phyloP scores from a whole-genome alignment of 1,284 basidiomycete genomes.

The Papiliotrema flavescens region DNA sequence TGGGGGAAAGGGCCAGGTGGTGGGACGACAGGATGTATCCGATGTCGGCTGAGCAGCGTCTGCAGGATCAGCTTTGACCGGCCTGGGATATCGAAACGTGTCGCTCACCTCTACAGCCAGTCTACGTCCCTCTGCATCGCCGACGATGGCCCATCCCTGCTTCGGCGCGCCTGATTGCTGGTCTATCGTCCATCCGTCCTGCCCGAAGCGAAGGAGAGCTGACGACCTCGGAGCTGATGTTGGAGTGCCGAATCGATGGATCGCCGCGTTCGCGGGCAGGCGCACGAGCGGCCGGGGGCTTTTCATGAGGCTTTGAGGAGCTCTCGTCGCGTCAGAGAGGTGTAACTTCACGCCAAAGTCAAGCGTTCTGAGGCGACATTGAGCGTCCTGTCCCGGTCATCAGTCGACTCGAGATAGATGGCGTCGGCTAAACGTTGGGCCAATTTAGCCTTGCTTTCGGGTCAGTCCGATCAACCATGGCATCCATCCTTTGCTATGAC shows the following conservation, averaged over 20 bases:
- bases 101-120: slow-evolving; percentile 59
- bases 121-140: slow-evolving; percentile 55
- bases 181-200: slow-evolving; percentile 59
- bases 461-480: background rate
- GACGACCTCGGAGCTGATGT: slow-evolving; percentile 14
- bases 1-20: slow-evolving; percentile 70
- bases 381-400: no score
- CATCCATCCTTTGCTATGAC: no score
- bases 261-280: slow-evolving; percentile 28
- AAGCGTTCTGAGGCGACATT: no score
- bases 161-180: background rate
- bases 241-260: slow-evolving; percentile 35
- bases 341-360: no score
- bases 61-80: slow-evolving; percentile 30
- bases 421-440: background rate
- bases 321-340: background rate
- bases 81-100: background rate
- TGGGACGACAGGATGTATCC: slow-evolving; percentile 59
- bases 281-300: slow-evolving; percentile 32
- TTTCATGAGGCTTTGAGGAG: slow-evolving; percentile 2
- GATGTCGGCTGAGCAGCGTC: slow-evolving; percentile 66
- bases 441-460: background rate
- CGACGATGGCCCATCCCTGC: slow-evolving; percentile 66
- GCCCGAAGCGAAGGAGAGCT: slow-evolving; percentile 50
- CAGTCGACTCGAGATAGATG: no score